Evolutionary conservation across 2,329 filamentous ascomycete genomes (phyloP).

Genomic region (Hirsutella minnesotensis): DNA sequence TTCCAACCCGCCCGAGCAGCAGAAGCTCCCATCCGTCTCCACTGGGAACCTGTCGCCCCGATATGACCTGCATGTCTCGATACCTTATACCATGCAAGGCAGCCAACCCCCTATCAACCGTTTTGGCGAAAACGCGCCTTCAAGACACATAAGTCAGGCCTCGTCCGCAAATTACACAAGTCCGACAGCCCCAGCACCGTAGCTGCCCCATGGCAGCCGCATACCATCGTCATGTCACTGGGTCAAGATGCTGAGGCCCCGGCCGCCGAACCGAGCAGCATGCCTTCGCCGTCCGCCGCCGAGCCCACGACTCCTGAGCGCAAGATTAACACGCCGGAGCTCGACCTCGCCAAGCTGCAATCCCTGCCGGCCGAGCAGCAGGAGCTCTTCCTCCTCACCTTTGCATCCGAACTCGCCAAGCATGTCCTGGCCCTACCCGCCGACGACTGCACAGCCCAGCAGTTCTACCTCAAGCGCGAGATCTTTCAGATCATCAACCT

Average conservation of each 20-base stretch:
- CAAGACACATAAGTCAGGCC: too few species aligned
- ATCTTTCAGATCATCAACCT: conserved; percentile 87
- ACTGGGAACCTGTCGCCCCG: too few species aligned
- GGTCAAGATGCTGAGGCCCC: conserved; percentile 23
- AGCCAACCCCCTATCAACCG: too few species aligned
- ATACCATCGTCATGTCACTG: conserved; percentile 21
- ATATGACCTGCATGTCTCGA: too few species aligned
- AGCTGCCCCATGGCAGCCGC: conserved; percentile 10
- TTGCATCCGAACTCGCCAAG: conserved; percentile 69
- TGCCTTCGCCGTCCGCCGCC: conserved; percentile 12
- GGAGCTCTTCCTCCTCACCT: conserved; percentile 84
- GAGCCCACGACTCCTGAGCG: conserved; percentile 22
- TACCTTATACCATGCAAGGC: too few species aligned
- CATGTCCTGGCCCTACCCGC: conserved; percentile 64
- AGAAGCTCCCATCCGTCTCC: too few species aligned
- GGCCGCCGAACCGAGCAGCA: conserved; percentile 6
- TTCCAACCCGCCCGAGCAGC: too few species aligned
- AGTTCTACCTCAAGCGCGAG: conserved; percentile 87
- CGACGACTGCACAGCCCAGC: conserved; percentile 77
- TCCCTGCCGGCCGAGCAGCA: conserved; percentile 87
- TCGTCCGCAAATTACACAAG: too few species aligned
- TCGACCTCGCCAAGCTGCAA: conserved; percentile 83
- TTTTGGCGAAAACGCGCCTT: too few species aligned
- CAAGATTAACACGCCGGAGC: conserved; percentile 53
- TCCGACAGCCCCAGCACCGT: too few species aligned